Evolutionary conservation across 257 asterid species (phyloP), one percentile per base, ranked within the genome.

Genomic region (Linaria vulgaris): DNA sequence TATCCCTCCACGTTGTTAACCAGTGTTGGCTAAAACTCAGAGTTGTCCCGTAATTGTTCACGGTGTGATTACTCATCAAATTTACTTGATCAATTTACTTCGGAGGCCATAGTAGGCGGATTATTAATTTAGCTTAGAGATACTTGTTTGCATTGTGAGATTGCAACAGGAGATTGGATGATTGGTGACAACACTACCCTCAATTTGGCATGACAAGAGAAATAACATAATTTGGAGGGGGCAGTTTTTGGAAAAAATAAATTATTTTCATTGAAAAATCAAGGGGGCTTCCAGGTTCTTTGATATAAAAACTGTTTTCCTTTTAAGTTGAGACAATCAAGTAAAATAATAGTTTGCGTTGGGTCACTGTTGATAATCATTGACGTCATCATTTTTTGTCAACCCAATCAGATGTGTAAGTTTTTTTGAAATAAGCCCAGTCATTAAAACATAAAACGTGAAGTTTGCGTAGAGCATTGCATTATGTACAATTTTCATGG

Each of bases 401-500:
- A 12, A 13, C 6, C 8, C 17, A 14, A 14, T 9, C 49, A n/a
- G 11, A 5, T 5, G 49, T 13, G 11, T 5, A 0, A 13, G 49
- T n/a, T n/a, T 17, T 7, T 5, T 34, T 44, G 19, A 44, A 13
- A 44, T 44, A 44, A 44, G 17, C 17, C 17, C 3, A 13, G 17
- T 44, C 17, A 5, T 44, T 44, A 14, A 14, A 44, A 44, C 16
- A 4, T 2, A 44, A 44, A 13, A 1, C 19, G 49, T 12, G 0
- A n/a, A n/a, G 47, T 13, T 59, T 56, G 25, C 49, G 52, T 27
- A n/a, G n/a, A 47, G 34, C 44, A 31, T 16, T 56, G 16, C 44
- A 64, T 67, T 51, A 55, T 34, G 39, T n/a, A n/a, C n/a, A n/a
- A n/a, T n/a, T n/a, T n/a, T n/a, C n/a, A n/a, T n/a, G n/a, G 17